Conservation (phyloP, 2,329 filamentous ascomycete genomes). For the Calonectria pteridis region DNA sequence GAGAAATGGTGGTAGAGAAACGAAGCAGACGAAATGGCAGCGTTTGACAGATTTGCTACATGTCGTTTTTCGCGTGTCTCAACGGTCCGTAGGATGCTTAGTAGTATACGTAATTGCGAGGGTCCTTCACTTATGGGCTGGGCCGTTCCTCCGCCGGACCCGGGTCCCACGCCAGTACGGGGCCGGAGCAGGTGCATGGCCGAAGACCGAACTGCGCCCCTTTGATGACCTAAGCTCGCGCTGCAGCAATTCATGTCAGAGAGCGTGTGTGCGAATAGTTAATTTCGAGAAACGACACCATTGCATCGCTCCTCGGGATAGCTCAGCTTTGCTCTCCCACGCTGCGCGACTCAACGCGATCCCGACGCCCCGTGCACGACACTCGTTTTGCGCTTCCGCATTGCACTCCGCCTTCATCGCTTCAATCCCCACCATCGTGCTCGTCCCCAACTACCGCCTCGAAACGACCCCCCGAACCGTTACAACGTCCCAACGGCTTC, state of each 20-base stretch:
- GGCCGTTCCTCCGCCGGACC: conserved; percentile 5
- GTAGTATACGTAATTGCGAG: not conserved
- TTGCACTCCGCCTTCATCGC: not conserved
- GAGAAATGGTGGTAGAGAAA: not conserved
- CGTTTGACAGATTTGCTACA: not conserved
- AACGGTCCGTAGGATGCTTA: not conserved
- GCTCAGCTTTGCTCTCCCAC: not conserved
- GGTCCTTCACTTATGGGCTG: not conserved
- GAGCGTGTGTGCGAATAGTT: conserved; percentile 1
- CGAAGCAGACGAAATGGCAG: not conserved
- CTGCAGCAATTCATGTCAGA: conserved; percentile 14
- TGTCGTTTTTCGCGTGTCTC: not conserved
- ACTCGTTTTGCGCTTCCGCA: conserved; percentile 19
- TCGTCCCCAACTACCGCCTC: not conserved
- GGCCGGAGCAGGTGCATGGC: conserved; percentile 9
- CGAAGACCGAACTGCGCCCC: conserved; percentile 28
- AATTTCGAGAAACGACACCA: conserved; percentile 10
- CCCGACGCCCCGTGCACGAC: conserved; percentile 5
- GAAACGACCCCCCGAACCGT: not conserved
- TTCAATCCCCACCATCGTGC: not conserved
- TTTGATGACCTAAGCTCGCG: conserved; percentile 43
- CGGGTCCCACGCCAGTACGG: conserved; percentile 1
- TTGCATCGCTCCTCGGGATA: not conserved
- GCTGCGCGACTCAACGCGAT: not conserved
- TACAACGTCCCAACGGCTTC: not conserved